These are phyloP conservation scores for Exserohilum rostratum DNA, from an alignment of 2,329 filamentous ascomycete genomes.

Conservation along the genomic window DNA sequence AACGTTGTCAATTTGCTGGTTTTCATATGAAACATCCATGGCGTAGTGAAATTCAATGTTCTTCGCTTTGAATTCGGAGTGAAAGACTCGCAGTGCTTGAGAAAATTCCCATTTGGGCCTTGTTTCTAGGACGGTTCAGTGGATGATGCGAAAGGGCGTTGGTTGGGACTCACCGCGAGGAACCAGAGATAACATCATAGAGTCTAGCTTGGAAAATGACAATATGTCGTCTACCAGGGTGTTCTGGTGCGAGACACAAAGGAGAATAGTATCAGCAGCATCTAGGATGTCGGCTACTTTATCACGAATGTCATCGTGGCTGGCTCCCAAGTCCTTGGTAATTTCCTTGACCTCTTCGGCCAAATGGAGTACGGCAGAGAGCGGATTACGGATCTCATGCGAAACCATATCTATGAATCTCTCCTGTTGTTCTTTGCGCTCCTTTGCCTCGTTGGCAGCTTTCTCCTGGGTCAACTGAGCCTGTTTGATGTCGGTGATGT, in stretches of 20 bases:
- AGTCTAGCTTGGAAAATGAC: conserved; percentile 56
- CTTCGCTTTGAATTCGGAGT: conserved; percentile 48
- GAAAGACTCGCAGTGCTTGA: conserved; percentile 48
- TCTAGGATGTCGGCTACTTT: conserved; percentile 42
- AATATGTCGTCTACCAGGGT: conserved; percentile 56
- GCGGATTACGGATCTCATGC: conserved; percentile 50
- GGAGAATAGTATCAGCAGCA: conserved; percentile 49
- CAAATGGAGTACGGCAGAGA: conserved; percentile 51
- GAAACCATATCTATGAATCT: conserved; percentile 55
- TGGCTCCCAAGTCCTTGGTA: conserved; percentile 29
- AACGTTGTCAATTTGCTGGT: conserved; percentile 48
- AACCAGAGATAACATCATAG: conserved; percentile 51
- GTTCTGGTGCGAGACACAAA: conserved; percentile 54
- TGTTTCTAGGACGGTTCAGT: conserved; percentile 27
- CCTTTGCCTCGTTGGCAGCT: conserved; percentile 51
- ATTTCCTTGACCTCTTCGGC: conserved; percentile 52
- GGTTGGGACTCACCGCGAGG: conserved; percentile 30
- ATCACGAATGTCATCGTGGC: conserved; percentile 21
- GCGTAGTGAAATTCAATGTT: conserved; percentile 48
- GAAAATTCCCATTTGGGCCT: conserved; percentile 49
- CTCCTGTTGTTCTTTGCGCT: conserved; percentile 55
- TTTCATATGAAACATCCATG: conserved; percentile 51
- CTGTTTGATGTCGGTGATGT: conserved; percentile 55
- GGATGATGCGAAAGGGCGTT: conserved; percentile 1
- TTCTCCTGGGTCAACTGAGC: conserved; percentile 51